Percentiles rank a stretch among this genome's conserved stretches.
These are phyloP conservation scores for Cystobasidium tubakii DNA, from an alignment of 768 basidiomycete species.

Conservation along the genomic window DNA sequence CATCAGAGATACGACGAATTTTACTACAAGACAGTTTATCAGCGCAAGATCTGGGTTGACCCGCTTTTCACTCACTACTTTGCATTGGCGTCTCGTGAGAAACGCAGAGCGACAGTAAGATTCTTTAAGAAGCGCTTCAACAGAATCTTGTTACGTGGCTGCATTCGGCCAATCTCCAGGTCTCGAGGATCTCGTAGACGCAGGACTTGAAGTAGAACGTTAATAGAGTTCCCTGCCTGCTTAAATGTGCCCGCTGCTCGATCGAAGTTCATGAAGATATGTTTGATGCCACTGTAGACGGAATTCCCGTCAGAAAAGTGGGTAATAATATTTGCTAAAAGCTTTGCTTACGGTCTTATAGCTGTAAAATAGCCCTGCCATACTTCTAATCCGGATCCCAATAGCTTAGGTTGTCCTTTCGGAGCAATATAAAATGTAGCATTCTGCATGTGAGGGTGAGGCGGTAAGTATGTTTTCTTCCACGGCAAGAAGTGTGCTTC, in stretches of 20 bases:
- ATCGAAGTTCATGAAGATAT: conserved; percentile 26
- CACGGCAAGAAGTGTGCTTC: neutral
- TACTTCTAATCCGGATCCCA: conserved; percentile 4
- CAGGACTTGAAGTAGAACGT: neutral
- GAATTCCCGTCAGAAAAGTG: neutral
- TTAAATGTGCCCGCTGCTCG: conserved; percentile 17
- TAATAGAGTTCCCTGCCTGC: conserved; percentile 4
- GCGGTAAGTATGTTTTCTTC: neutral
- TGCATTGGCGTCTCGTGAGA: neutral
- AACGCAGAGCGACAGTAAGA: neutral
- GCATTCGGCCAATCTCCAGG: conserved; percentile 14
- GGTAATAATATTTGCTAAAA: neutral
- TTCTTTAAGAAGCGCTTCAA: conserved; percentile 11
- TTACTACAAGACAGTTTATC: neutral
- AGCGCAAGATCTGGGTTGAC: neutral
- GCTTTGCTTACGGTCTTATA: neutral
- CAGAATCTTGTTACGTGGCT: neutral
- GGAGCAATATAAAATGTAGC: neutral
- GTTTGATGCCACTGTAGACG: neutral
- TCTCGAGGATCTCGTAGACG: neutral
- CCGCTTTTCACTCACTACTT: neutral
- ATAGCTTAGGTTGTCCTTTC: neutral
- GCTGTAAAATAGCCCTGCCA: conserved; percentile 8
- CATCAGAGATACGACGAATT: conserved; percentile 18
- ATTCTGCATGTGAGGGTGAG: too few species aligned